Evolutionary conservation across 1,284 basidiomycete species (phyloP), one percentile per base, ranked within the genome.

Genomic region (Acaromyces ingoldii): DNA sequence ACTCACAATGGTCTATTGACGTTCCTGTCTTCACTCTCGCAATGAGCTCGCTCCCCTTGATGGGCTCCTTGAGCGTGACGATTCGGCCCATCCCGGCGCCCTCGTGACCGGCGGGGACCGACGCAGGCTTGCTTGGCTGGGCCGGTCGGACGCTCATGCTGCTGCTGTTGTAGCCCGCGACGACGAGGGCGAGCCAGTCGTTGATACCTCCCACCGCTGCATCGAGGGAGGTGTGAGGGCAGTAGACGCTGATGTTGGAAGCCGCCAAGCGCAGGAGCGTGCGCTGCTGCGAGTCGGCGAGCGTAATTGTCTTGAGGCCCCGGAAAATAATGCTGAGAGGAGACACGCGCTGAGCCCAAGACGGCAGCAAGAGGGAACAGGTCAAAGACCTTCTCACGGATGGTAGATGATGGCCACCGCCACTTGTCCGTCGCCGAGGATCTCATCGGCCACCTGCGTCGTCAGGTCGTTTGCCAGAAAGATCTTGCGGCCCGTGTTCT

Each of bases 321-420:
- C 82, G 81, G 80, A 96, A 96, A 66, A 97, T 89, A 31, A 89
- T 83, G 3, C 90, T 88, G 74, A 93, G 91, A 77, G 92, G 92
- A 15, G 88, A 80, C 19, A 92, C 80, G 53, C 91, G 84, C 56
- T 82, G 81, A 11, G 6, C 13, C 25, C 17, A 9, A 37, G 36
- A 24, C 28, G 24, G 46, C 21, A 19, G 21, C n/a, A 24, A 50
- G 1, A 50, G 21, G 9, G 6, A 25, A 34, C 21, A 41, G 25
- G 22, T 17, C 17, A 15, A 4, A 4, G 37, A 43, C 11, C 9
- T 22, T n/a, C 26, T 7, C 49, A 41, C 19, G 69, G 67, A 47
- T 72, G 67, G 77, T 96, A 97, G 15, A 89, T 80, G 24, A 97
- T 80, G 49, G 93, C 85, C 51, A 83, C 82, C 38, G 60, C 61